These are phyloP conservation scores for Hanseniaspora hatyaiensis DNA, from an alignment of 805 yeast species.

Conservation along the genomic window DNA sequence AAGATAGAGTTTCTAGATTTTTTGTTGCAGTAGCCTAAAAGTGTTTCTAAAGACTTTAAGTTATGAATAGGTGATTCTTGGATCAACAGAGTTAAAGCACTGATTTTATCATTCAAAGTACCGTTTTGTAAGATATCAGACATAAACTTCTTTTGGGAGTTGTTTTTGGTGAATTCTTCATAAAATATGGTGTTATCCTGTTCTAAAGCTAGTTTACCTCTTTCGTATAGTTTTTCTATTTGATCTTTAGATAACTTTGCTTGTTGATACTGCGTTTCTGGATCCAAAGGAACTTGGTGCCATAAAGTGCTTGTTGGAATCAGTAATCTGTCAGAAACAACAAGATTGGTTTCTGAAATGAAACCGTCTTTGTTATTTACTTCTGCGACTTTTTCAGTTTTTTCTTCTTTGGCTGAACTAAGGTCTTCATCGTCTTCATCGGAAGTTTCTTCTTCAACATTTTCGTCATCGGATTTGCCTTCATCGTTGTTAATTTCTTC, in stretches of 20 bases:
- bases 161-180: constrained; percentile 60
- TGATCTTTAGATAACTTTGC: constrained; percentile 37
- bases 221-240: constrained; percentile 47
- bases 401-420: constrained; percentile 20
- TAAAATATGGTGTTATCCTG: constrained; percentile 60
- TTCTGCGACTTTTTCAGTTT: constrained; percentile 21
- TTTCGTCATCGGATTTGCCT: constrained; percentile 20
- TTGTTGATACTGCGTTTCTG: constrained; percentile 21
- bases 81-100: constrained; percentile 80
- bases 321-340: constrained; percentile 43
- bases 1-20: constrained; percentile 88
- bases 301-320: constrained; percentile 62
- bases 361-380: constrained; percentile 27
- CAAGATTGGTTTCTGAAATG: constrained; percentile 31
- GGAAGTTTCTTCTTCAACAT: constrained; percentile 19
- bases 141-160: constrained; percentile 77
- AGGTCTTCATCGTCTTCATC: constrained; percentile 16
- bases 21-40: constrained; percentile 70
- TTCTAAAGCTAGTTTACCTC: constrained; percentile 56
- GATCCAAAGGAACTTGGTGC: constrained; percentile 49
- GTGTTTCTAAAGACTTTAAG: constrained; percentile 65
- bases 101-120: constrained; percentile 88
- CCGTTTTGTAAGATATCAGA: constrained; percentile 81
- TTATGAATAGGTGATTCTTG: constrained; percentile 95
- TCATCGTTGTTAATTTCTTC: no score